These are phyloP conservation scores for Nitzschia sp. DNA, from an alignment of 108 stramenopile genomes.

Conservation along the genomic window DNA sequence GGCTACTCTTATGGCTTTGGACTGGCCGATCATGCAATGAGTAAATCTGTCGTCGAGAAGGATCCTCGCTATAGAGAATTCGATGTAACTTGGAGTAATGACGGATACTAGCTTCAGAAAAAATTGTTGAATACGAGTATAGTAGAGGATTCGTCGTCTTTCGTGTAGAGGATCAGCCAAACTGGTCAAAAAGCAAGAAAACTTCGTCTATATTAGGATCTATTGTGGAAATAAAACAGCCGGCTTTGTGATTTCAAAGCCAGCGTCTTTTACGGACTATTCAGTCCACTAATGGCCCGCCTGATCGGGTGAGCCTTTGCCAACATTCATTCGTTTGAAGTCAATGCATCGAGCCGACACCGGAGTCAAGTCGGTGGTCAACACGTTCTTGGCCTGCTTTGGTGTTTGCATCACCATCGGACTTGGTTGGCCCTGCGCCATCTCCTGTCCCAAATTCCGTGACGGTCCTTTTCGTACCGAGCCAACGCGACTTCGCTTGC, in stretches of 20 bases:
- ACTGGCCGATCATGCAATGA: slow-evolving; percentile 66
- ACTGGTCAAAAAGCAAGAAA: no score
- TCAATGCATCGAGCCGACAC: slow-evolving; percentile 49
- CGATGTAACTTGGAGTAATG: slow-evolving; percentile 62
- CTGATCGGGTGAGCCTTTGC: background rate
- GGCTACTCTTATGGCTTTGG: slow-evolving; percentile 86
- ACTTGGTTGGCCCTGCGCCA: background rate
- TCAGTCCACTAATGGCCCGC: no score
- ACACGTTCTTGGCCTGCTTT: background rate
- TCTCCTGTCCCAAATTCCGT: slow-evolving; percentile 4
- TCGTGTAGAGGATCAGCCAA: no score
- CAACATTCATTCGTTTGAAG: slow-evolving; percentile 33
- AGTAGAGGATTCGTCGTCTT: no score
- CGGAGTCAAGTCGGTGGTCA: slow-evolving; percentile 31
- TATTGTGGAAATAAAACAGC: no score
- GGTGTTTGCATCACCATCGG: slow-evolving; percentile 1
- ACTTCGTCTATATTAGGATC: no score
- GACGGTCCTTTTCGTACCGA: slow-evolving; percentile 20
- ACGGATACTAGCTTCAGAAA: slow-evolving; percentile 83
- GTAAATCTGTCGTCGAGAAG: slow-evolving; percentile 52
- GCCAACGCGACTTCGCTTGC: slow-evolving; percentile 33
- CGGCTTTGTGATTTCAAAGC: background rate
- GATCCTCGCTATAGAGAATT: slow-evolving; percentile 57
- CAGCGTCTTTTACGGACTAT: background rate
- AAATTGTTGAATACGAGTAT: no score